A percentile compares a stretch with the other conserved stretches of the same genome.
phyloP scores from a whole-genome alignment of 2,329 filamentous ascomycete species.

The Paramyrothecium sp. region DNA sequence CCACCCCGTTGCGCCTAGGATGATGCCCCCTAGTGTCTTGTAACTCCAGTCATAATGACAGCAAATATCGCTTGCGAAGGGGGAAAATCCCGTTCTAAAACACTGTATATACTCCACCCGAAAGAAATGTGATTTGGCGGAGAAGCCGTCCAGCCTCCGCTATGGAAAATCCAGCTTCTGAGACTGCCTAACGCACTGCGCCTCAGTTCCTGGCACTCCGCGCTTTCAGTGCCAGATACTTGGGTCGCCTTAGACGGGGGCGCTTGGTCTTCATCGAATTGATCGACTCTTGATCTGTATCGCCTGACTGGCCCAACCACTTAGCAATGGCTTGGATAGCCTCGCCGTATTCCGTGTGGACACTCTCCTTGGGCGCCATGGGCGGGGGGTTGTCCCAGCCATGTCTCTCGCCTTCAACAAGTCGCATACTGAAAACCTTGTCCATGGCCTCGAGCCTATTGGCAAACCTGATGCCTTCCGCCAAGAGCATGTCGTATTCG shows the following conservation, averaged over 20 bases:
- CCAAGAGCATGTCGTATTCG: constrained; percentile 64
- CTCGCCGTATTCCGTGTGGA: constrained; percentile 43
- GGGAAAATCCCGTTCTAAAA: too few species aligned
- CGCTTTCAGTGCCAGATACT: constrained; percentile 27
- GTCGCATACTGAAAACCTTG: constrained; percentile 34
- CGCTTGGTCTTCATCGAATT: constrained; percentile 31
- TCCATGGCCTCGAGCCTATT: constrained; percentile 46
- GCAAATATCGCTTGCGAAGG: too few species aligned
- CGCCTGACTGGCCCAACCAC: constrained; percentile 38
- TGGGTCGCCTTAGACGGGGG: constrained; percentile 27
- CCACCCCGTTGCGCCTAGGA: too few species aligned
- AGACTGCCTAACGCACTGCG: too few species aligned
- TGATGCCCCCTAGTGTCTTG: too few species aligned
- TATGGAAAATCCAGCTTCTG: background rate
- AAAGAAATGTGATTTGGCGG: too few species aligned
- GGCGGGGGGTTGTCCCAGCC: constrained; percentile 49
- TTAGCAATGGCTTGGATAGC: constrained; percentile 37
- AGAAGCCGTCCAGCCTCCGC: too few species aligned
- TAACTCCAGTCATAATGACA: too few species aligned
- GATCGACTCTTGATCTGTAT: constrained; percentile 33
- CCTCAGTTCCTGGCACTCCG: constrained; percentile 20
- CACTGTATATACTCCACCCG: too few species aligned
- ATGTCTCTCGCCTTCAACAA: constrained; percentile 45
- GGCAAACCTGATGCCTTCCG: constrained; percentile 60
- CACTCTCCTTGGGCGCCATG: constrained; percentile 41